phyloP scores from a whole-genome alignment of 306 rosid species.

The Glycine tomentella region DNA sequence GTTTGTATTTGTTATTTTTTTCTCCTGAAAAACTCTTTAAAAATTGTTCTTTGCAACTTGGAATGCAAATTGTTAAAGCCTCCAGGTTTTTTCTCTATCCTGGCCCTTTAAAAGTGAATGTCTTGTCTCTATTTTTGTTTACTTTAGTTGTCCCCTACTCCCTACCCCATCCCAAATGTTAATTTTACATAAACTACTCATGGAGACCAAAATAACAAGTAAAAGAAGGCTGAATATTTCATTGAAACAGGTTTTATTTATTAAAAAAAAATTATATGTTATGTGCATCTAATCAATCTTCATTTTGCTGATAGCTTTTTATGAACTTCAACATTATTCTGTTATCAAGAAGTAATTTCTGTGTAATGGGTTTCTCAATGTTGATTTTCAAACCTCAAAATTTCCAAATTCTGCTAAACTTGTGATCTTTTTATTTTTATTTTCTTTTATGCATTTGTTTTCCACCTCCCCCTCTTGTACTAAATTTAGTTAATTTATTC shows the following conservation, averaged over 20 bases:
- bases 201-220: conserved; percentile 4
- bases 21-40: neutral
- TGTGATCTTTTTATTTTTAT: neutral
- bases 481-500: conserved; percentile 45
- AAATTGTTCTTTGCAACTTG: too few species aligned
- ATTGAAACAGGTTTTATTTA: conserved; percentile 9
- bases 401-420: conserved; percentile 10
- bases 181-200: neutral
- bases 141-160: neutral
- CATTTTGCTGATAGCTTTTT: conserved; percentile 31
- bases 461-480: conserved; percentile 4
- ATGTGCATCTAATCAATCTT: conserved; percentile 15
- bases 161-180: neutral
- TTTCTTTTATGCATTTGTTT: conserved; percentile 19
- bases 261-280: neutral
- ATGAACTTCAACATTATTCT: neutral
- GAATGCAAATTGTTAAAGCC: too few species aligned
- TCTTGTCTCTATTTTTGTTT: neutral
- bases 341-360: neutral
- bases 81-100: too few species aligned
- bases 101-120: too few species aligned
- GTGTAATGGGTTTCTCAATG: neutral
- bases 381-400: conserved; percentile 3
- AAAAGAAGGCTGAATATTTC: neutral
- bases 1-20: neutral